Evolutionary conservation across 2,329 filamentous ascomycete genomes (phyloP).

Genomic region (Talaromyces sp.): DNA sequence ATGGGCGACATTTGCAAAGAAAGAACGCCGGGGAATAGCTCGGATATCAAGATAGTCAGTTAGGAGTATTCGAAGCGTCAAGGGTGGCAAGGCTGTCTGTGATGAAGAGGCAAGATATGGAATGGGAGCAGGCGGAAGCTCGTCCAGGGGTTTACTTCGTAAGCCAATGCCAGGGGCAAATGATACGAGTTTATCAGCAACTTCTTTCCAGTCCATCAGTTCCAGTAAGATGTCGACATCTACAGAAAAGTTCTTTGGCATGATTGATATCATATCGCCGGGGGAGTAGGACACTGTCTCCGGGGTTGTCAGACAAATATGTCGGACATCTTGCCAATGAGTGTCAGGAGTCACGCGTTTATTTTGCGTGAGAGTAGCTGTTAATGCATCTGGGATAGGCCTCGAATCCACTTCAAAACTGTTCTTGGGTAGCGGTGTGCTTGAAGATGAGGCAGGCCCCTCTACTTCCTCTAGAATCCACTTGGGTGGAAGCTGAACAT

Average conservation of each 20-base stretch:
- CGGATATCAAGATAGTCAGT: slow-evolving; percentile 84
- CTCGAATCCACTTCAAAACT: slow-evolving; percentile 44
- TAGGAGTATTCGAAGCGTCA: slow-evolving; percentile 71
- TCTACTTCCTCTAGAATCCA: slow-evolving; percentile 49
- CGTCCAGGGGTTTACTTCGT: slow-evolving; percentile 15
- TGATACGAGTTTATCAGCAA: slow-evolving; percentile 67
- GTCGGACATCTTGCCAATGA: slow-evolving; percentile 94
- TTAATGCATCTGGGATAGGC: slow-evolving; percentile 54
- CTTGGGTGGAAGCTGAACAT: slow-evolving; percentile 70
- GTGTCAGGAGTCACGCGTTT: slow-evolving; percentile 65
- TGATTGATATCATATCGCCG: slow-evolving; percentile 76
- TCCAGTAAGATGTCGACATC: slow-evolving; percentile 77
- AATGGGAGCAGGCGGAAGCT: slow-evolving; percentile 25
- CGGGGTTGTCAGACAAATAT: slow-evolving; percentile 58
- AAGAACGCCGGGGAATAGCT: slow-evolving; percentile 79
- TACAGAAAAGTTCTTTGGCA: slow-evolving; percentile 77
- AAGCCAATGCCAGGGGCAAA: slow-evolving; percentile 37
- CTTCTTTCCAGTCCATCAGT: slow-evolving; percentile 70
- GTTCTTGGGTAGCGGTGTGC: background rate
- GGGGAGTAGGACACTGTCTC: slow-evolving; percentile 53
- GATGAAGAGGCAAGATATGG: slow-evolving; percentile 33
- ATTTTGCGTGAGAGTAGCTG: slow-evolving; percentile 61
- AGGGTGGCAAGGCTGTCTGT: slow-evolving; percentile 9
- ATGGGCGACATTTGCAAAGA: slow-evolving; percentile 74
- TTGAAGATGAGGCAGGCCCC: background rate